phyloP scores from a whole-genome alignment of 2,329 filamentous ascomycete genomes.

The Colletotrichum sp. region DNA sequence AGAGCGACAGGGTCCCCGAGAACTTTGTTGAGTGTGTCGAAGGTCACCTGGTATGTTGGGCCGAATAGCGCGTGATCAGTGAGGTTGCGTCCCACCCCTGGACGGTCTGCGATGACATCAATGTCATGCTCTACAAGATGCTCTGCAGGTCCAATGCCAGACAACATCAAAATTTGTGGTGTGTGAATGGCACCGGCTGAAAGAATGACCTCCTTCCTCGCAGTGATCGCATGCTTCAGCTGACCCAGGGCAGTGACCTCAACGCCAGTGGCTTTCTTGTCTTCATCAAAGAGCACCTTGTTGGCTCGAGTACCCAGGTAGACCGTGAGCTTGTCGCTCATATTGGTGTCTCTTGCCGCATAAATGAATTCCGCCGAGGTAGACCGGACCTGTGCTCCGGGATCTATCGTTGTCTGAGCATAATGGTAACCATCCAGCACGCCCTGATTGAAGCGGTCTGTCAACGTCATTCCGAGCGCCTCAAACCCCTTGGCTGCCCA shows the following conservation, averaged over 20 bases:
- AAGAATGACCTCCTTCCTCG: slow-evolving; percentile 8
- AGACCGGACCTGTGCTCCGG: slow-evolving; percentile 28
- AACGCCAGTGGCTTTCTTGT: slow-evolving; percentile 46
- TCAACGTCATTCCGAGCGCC: slow-evolving; percentile 40
- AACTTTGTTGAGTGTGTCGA: slow-evolving; percentile 18
- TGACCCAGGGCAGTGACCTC: slow-evolving; percentile 27
- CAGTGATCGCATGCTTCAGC: slow-evolving; percentile 8
- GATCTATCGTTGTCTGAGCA: slow-evolving; percentile 30
- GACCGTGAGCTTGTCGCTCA: slow-evolving; percentile 38
- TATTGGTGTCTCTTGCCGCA: slow-evolving; percentile 27
- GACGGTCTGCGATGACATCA: slow-evolving; percentile 54
- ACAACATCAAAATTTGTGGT: slow-evolving; percentile 15
- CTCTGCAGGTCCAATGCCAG: slow-evolving; percentile 44
- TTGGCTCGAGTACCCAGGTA: slow-evolving; percentile 46
- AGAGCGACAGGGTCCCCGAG: not conserved
- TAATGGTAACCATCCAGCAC: slow-evolving; percentile 39
- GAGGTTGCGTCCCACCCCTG: slow-evolving; percentile 82
- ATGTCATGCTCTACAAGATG: slow-evolving; percentile 42
- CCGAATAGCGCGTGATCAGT: slow-evolving; percentile 63
- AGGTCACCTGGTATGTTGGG: slow-evolving; percentile 12
- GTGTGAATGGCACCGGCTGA: slow-evolving; percentile 6
- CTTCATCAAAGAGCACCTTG: slow-evolving; percentile 46
- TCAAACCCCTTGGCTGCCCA: slow-evolving; percentile 36
- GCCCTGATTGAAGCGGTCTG: slow-evolving; percentile 43
- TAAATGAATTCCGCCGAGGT: slow-evolving; percentile 42